Conservation (phyloP, 2,329 filamentous ascomycete species). For the Diplodia intermedia region DNA sequence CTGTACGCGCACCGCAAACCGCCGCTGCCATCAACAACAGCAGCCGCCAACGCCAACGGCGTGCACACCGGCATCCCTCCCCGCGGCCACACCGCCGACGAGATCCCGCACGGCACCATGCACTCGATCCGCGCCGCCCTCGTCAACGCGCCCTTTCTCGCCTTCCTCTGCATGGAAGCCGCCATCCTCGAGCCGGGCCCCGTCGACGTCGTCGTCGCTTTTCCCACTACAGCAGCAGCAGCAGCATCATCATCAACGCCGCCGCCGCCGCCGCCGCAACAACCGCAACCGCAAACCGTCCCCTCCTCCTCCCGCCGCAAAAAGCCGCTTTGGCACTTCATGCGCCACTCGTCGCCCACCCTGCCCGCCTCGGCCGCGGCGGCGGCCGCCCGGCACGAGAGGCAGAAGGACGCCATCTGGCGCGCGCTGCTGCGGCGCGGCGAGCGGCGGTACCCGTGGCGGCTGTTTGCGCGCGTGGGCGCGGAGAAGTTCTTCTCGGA, state of each 20-base stretch:
- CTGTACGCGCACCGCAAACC: constrained; percentile 58
- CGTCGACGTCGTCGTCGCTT: constrained; percentile 35
- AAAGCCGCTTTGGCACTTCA: constrained; percentile 70
- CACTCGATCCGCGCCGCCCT: constrained; percentile 77
- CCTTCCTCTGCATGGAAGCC: constrained; percentile 73
- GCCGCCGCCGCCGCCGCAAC: not conserved
- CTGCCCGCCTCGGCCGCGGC: constrained; percentile 56
- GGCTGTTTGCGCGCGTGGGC: constrained; percentile 67
- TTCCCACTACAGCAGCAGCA: too few relatives aligned
- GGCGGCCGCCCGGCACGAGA: constrained; percentile 52
- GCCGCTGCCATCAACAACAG: not conserved
- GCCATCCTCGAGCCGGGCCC: constrained; percentile 46
- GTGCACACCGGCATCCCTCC: constrained; percentile 73
- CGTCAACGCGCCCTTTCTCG: constrained; percentile 81
- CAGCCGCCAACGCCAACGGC: constrained; percentile 64
- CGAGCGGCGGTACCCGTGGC: constrained; percentile 75
- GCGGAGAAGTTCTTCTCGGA: constrained; percentile 83
- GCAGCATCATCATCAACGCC: too few relatives aligned
- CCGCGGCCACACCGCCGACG: constrained; percentile 72
- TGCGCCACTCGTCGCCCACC: constrained; percentile 64
- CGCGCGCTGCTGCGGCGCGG: constrained; percentile 52
- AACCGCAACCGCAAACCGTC: not conserved
- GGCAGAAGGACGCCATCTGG: constrained; percentile 58
- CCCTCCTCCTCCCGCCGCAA: constrained; percentile 35
- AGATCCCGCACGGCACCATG: constrained; percentile 64